Evolutionary conservation across 2,329 filamentous ascomycete genomes (phyloP), one percentile per base, ranked within the genome.

Genomic region (Capronia coronata): DNA sequence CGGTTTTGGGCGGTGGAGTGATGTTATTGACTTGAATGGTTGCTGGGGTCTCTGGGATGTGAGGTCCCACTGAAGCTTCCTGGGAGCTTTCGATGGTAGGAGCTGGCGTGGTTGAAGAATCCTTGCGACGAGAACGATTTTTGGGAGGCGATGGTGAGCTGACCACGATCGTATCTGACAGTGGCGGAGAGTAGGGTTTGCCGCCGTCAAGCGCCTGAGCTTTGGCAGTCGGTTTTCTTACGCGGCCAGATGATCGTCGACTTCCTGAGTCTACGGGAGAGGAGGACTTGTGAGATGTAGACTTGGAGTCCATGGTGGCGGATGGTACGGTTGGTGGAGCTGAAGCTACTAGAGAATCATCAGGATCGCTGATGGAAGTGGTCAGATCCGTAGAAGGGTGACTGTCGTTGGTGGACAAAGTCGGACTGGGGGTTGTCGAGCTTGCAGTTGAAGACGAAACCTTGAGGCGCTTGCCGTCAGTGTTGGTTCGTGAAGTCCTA

Each of bases 201-300:
- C 16, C 38, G 40, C 30, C 44, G 50, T 42, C 22, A 9, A 55
- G 43, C 9, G 52, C 55, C 38, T 52, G 52, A 35, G 52, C 52
- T 51, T 57, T 57, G 39, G 47, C 55, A 10, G 52, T 57, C 16
- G 42, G 55, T 30, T 57, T 57, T 27, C 55, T 43, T 7, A 51
- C 23, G 11, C 55, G 55, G 11, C 49, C 50, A 34, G 52, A 55
- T 21, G 50, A 29, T 39, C 52, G 46, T 23, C 50, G 50, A 37
- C 7, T 16, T 1, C 30, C 46, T 32, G 18, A 14, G 13, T 46
- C 32, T 30, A 7, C 16, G 19, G 34, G 18, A 14, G 34, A 19
- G 14, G 29, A 6, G n/a, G 29, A 41, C 6, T 23, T 13, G 7
- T 4, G 22, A 23, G 38, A 19, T 41, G 27, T 50, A 32, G 25